Conservation (phyloP, 129 eudicot genomes). For the Cynara cardunculus region DNA sequence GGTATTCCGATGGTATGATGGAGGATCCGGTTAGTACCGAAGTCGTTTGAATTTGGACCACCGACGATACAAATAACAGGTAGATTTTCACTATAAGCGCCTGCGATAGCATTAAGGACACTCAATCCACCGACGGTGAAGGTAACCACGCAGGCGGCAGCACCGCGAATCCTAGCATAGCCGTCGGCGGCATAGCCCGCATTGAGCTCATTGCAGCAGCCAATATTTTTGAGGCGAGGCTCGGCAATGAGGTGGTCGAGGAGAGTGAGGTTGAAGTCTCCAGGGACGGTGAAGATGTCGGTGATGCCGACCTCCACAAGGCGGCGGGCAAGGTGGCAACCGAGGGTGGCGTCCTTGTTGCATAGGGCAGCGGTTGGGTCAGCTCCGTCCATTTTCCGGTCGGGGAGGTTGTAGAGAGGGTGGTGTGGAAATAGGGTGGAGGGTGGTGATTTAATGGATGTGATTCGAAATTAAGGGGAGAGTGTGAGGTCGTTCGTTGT, state of each 20-base stretch:
- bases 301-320: constrained; percentile 49
- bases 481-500: constrained; percentile 21
- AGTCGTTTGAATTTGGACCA: constrained; percentile 67
- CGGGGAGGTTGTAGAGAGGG: not conserved
- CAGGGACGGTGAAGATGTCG: constrained; percentile 61
- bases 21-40: constrained; percentile 58
- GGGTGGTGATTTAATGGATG: constrained; percentile 2
- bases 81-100: constrained; percentile 66
- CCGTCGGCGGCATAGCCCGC: constrained; percentile 80
- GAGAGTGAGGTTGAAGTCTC: constrained; percentile 68
- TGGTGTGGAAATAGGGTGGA: constrained; percentile 17
- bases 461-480: constrained; percentile 35
- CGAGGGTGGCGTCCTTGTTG: constrained; percentile 50
- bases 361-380: not conserved
- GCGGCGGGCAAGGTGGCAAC: constrained; percentile 63
- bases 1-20: constrained; percentile 69
- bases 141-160: constrained; percentile 61
- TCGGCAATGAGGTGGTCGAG: constrained; percentile 66
- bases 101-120: constrained; percentile 63
- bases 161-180: constrained; percentile 56
- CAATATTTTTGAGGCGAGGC: constrained; percentile 45
- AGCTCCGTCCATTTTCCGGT: constrained; percentile 11
- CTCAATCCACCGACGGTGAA: constrained; percentile 73
- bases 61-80: constrained; percentile 66
- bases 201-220: constrained; percentile 68